phyloP scores from a whole-genome alignment of 2,329 filamentous ascomycete species.

The Bisporella sp. region DNA sequence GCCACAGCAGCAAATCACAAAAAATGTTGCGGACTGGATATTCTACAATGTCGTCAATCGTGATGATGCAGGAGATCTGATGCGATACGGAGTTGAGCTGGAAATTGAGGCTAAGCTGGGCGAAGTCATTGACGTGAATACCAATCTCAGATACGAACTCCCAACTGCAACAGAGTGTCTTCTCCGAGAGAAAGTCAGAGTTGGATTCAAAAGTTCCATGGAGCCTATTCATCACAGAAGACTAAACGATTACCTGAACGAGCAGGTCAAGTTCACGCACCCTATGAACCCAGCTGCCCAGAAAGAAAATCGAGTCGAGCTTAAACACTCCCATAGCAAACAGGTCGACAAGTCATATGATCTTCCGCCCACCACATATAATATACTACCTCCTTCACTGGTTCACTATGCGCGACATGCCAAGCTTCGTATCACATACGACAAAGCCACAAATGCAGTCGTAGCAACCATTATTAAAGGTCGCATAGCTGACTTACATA shows the following conservation, averaged over 20 bases:
- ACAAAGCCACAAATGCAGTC: constrained; percentile 58
- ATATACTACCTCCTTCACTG: constrained; percentile 52
- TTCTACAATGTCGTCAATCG: constrained; percentile 64
- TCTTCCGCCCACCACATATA: constrained; percentile 52
- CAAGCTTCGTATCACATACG: constrained; percentile 68
- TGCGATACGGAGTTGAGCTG: constrained; percentile 61
- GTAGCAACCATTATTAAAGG: constrained; percentile 86
- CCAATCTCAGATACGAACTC: constrained; percentile 59
- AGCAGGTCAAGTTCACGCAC: constrained; percentile 51
- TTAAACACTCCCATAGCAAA: constrained; percentile 75
- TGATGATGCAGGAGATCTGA: constrained; percentile 57
- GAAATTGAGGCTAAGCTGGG: constrained; percentile 96
- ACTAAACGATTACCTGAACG: constrained; percentile 82
- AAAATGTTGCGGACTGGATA: constrained; percentile 72
- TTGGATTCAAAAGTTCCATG: constrained; percentile 83
- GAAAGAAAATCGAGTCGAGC: constrained; percentile 43
- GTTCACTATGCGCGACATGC: constrained; percentile 46
- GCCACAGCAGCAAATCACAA: constrained; percentile 69
- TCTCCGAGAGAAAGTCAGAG: constrained; percentile 50
- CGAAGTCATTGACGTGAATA: constrained; percentile 67
- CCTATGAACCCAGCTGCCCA: constrained; percentile 37
- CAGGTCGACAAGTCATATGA: constrained; percentile 83
- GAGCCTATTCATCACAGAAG: constrained; percentile 74
- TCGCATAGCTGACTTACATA: constrained; percentile 79
- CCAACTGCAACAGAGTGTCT: constrained; percentile 66